Conservation (phyloP, 2,329 filamentous ascomycete genomes). For the Talaromyces sp. region DNA sequence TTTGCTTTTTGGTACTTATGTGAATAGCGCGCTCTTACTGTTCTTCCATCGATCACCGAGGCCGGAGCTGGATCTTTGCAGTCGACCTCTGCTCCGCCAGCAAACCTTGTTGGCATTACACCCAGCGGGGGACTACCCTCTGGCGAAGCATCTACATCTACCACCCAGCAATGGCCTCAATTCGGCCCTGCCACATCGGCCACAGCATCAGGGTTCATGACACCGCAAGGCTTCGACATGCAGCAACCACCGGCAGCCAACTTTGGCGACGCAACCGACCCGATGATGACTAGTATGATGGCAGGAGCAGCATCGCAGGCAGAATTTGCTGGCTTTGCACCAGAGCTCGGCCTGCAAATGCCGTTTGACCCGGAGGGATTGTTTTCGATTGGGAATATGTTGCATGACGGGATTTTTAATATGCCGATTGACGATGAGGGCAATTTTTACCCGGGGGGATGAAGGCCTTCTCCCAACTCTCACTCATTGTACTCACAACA, state of each 20-base stretch:
- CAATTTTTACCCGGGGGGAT: conserved; percentile 3
- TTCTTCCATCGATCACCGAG: not conserved
- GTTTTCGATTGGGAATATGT: conserved; percentile 25
- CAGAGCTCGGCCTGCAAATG: conserved; percentile 22
- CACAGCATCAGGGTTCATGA: conserved; percentile 12
- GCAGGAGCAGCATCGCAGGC: conserved; percentile 12
- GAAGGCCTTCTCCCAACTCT: too few species aligned
- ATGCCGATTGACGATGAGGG: conserved; percentile 10
- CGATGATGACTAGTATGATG: conserved; percentile 13
- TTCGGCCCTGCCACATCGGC: not conserved
- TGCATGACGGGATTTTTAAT: conserved; percentile 27
- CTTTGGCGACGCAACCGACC: not conserved
- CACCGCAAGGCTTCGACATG: conserved; percentile 2
- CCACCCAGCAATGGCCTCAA: conserved; percentile 5
- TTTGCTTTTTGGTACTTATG: not conserved
- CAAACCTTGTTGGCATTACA: not conserved
- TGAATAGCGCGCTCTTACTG: not conserved
- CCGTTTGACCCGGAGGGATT: conserved; percentile 24
- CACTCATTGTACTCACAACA: too few species aligned
- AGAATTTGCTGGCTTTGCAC: conserved; percentile 17
- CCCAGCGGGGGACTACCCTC: not conserved
- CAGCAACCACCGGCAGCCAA: not conserved
- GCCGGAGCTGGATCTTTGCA: not conserved
- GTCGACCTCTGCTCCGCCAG: not conserved
- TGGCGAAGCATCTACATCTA: not conserved